Base-by-base conservation (phyloP, 441 rosid species). In the Corymbia calophylla region DNA sequence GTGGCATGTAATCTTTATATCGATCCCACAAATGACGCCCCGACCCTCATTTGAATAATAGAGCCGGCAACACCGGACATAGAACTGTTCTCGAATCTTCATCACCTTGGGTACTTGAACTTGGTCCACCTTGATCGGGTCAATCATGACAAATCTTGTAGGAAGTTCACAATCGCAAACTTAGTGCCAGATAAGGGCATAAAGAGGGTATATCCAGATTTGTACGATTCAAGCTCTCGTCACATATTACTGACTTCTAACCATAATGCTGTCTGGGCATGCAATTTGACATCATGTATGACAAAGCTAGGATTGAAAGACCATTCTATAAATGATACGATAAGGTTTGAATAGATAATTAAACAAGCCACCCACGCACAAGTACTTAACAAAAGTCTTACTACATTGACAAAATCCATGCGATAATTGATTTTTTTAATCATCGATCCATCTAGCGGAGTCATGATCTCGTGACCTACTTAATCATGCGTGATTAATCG, bases 231-330 rank as follows among this genome's bases (percentile, higher is more conserved):
- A 73, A 39, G 82, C 82, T 73, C 48, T 39, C 11, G 6, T 39
- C 49, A 21, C 49, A 11, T 0, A 1, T 5, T 11, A 39, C 16
- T n/a, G n/a, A n/a, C n/a, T n/a, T n/a, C n/a, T 11, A 39, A 44
- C 25, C 49, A 6, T 39, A 3, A 3, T 39, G 82, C 25, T 0
- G 5, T 6, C 0, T 0, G 1, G 1, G 35, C 9, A 14, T 10
- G 48, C 49, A 19, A 39, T 70, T 19, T 35, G 6, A 19, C 15
- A 35, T 70, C 29, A 11, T 3, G 4, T 32, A 68, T 18, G 13
- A 21, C 1, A 32, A 5, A 32, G 13, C 9, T 32, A 32, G 80
- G 80, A 44, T 5, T 0, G 2, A 1, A 32, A 68, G 47, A 9
- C 25, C 4, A 1, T 1, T 66, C 32, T 18, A 68, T 68, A 32